Evolutionary conservation across 345 rosid genomes (phyloP), one percentile per base, ranked within the genome.

Genomic region (Conringia planisiliqua): DNA sequence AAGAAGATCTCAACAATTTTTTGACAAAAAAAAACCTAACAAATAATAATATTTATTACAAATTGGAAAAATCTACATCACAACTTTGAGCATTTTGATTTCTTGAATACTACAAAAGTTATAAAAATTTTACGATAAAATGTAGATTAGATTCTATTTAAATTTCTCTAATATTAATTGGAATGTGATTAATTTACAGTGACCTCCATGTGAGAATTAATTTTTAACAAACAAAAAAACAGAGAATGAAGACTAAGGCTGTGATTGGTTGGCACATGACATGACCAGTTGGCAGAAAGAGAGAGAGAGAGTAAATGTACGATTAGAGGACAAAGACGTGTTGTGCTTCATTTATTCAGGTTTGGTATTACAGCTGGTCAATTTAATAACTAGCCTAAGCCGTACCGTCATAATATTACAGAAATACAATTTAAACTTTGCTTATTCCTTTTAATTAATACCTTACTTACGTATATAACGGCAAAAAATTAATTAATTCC

Each of bases 231-330:
- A 27, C n/a, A 33, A 33, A 71, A 24, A 46, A 3, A 54, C 27
- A 51, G 29, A 73, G 30, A 46, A 26, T 47, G 50, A 10, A 48
- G 48, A 59, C 35, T 27, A 32, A 55, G 46, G 46, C 20, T 60
- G 58, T 61, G 70, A 76, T 76, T 76, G 74, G 70, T 62, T 75
- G 74, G 74, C 58, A 61, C 69, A 52, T 30, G 57, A 61, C 74
- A 52, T 30, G 5, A 76, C 63, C 50, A 76, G 70, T 26, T 76
- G 79, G 67, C 78, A 67, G 30, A 47, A 26, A 22, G 20, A 52
- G 2, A 46, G 27, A 56, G 27, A 22, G 30, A 56, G 14, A 14
- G 18, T 10, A 32, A 56, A 44, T 44, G 66, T 73, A 65, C 78
- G 66, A 47, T 5, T 38, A 44, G 52, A 74, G 52, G 66, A 64